Base-by-base conservation (phyloP, 176 grass and related monocot species). In the Melocanna baccifera region DNA sequence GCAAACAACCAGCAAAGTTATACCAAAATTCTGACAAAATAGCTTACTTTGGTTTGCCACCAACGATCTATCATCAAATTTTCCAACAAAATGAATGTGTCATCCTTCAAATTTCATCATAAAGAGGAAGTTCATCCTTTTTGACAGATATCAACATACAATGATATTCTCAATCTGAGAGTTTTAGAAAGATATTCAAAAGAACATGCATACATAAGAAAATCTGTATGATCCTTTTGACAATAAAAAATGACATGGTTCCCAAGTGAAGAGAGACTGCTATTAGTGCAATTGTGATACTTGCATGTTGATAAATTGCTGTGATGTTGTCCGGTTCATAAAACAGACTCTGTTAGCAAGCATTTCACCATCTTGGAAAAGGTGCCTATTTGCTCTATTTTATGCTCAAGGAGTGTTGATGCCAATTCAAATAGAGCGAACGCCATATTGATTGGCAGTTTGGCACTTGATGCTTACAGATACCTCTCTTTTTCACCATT, bases 1-100 rank as follows among this genome's bases (percentile, higher is more conserved):
- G 46, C 36, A 77, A 87, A 82, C 11, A 85, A 29, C 1, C 16
- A 74, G 25, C n/a, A 77, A 59, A 39, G 29, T 81, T 85, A 15
- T 26, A 85, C 28, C 12, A 76, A 55, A 52, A n/a, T 63, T 43
- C 28, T 22, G 48, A 11, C 32, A 82, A 12, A 41, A 74, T 67
- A 19, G 15, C 3, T 74, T 48, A 22, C 32, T 62, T 70, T 14
- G 6, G 0, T 75, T 23, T n/a, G 1, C 4, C 46, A 58, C 4
- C 47, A 84, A 29, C 48, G 22, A 37, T 39, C 39, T 53, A 57
- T 79, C 26, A 7, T 65, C 19, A 53, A 61, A 52, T 42, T 66
- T 71, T 29, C 12, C 3, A 39, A 79, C 11, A 66, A 14, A 64
- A 22, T 22, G 26, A 69, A 73, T 81, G 45, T 14, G 42, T 73